Base-by-base conservation (phyloP, 495 filamentous ascomycete genomes). In the Hyaloscypha variabilis region DNA sequence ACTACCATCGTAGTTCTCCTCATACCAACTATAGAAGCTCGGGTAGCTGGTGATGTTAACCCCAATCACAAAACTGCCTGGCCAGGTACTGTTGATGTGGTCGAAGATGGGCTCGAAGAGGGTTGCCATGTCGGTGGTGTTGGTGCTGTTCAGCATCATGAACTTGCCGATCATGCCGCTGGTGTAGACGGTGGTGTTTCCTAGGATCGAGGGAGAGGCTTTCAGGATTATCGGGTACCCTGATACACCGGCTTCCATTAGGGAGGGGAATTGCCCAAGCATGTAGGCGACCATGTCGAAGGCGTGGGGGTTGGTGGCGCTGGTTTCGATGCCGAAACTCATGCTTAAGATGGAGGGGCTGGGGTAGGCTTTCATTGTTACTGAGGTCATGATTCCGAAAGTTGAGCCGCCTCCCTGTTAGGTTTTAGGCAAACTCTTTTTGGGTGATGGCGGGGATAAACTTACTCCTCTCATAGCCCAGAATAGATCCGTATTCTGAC, bases 391-490 rank as follows among this genome's bases (percentile, higher is more conserved):
- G 30, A 90, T 78, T 3, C 85, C 87, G 52, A 86, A 90, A 8
- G 86, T 88, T 23, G 85, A 85, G 30, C 80, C 86, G 19, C 87
- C 88, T 8, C 88, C 87, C 78, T 81, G 39, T 24, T 10, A 6
- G 53, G 10, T 28, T 60, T 19, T 65, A 11, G 26, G 24, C 0
- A 51, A 23, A 6, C 17, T 49, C 28, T 14, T 24, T n/a, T 54
- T 19, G 14, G 21, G n/a, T 23, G 26, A 49, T 10, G 4, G 53
- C 53, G 28, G 34, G 39, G 26, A 30, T 39, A 8, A 6, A 59
- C 79, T 73, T 69, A 82, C 78, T 2, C 87, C 88, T 30, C 82
- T 78, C 34, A 89, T 77, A 11, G 88, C 88, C 87, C 85, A 90
- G 72, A 87, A 90, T 6, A 91, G 71, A 69, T 91, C 88, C 1